Percentiles rank a stretch among this genome's conserved stretches.
Conservation (phyloP, 345 rosid genomes). For the Psidium guajava region DNA sequence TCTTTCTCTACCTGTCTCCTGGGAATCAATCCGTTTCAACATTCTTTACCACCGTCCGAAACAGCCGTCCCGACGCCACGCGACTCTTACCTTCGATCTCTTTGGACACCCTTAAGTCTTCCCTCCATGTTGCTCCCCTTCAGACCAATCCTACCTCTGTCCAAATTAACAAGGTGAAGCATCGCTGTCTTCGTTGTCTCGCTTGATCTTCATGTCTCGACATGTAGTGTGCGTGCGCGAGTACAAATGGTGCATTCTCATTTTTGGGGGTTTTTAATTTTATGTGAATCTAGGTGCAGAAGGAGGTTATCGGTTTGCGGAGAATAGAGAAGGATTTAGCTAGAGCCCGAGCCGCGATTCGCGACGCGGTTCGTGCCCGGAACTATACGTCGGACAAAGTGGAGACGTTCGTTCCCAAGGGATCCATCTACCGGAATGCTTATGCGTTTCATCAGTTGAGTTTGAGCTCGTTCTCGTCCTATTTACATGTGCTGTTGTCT, state of each 20-base stretch:
- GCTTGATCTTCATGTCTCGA: background rate
- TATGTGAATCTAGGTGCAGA: background rate
- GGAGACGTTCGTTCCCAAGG: conserved; percentile 35
- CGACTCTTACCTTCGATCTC: background rate
- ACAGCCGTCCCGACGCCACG: background rate
- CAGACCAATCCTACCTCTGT: background rate
- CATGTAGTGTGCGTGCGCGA: background rate
- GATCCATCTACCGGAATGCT: conserved; percentile 46
- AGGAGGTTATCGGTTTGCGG: background rate
- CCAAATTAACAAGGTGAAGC: background rate
- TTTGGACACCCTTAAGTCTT: background rate
- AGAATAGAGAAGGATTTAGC: conserved; percentile 18
- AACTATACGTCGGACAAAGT: conserved; percentile 29
- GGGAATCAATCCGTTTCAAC: background rate
- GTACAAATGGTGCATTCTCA: background rate
- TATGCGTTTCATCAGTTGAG: conserved; percentile 73
- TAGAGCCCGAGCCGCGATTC: conserved; percentile 17
- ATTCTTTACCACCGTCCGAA: background rate
- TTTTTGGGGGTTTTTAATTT: background rate
- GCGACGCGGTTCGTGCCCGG: conserved; percentile 19
- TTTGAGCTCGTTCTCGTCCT: background rate
- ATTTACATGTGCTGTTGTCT: background rate
- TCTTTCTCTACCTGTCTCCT: background rate
- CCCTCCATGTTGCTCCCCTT: background rate
- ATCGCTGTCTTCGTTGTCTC: background rate